Evolutionary conservation across 306 rosid genomes (phyloP).

Genomic region (Cucumis melo): DNA sequence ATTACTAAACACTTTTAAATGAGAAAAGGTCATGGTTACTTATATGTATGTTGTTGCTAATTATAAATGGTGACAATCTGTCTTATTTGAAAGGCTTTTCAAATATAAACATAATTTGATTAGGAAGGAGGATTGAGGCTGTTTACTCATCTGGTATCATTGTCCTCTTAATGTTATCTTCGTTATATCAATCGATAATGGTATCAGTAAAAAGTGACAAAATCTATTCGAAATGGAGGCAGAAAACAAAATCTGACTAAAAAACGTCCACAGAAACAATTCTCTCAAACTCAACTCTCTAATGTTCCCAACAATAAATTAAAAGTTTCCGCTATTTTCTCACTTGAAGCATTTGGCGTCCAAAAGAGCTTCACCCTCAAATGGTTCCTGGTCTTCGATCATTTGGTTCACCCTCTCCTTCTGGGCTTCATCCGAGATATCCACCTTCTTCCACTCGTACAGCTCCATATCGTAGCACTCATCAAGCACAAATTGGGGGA

Average conservation of each 20-base stretch:
- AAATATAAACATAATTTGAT: no score
- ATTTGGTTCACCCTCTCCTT: conserved; percentile 71
- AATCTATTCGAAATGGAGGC: neutral
- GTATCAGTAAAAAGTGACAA: neutral
- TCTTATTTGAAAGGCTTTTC: no score
- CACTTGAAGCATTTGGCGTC: conserved; percentile 86
- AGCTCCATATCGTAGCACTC: conserved; percentile 97
- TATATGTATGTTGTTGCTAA: no score
- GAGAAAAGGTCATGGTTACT: no score
- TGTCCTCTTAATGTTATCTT: no score
- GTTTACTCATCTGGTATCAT: no score
- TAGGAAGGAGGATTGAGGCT: no score
- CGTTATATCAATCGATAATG: no score
- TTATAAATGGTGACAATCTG: no score
- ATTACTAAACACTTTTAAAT: no score
- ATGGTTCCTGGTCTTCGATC: conserved; percentile 79
- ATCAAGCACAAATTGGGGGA: conserved; percentile 54
- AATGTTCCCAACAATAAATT: neutral
- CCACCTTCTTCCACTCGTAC: conserved; percentile 72
- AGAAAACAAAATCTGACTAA: conserved; percentile 3
- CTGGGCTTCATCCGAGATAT: conserved; percentile 51
- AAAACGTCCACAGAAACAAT: neutral
- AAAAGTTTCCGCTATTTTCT: conserved; percentile 12
- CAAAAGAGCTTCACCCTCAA: conserved; percentile 66
- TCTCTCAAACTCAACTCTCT: neutral